Percentiles rank a stretch among this genome's conserved stretches.
These are phyloP conservation scores for Amaranthus tricolor DNA, from an alignment of 179 eudicot genomes.

Conservation along the genomic window DNA sequence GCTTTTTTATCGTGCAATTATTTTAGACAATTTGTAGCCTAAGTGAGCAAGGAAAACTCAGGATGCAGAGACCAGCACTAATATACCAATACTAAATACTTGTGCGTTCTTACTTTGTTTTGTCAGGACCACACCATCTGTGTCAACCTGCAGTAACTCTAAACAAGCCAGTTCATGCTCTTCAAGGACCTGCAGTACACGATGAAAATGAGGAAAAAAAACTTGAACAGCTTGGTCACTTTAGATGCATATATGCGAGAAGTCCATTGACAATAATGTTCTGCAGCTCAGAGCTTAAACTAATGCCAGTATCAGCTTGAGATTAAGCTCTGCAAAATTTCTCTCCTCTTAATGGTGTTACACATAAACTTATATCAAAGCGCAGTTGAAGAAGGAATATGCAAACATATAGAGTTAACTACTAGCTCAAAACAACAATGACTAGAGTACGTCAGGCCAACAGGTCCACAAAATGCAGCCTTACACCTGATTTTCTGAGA, in stretches of 20 bases:
- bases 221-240: too few species aligned
- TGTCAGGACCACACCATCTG: constrained; percentile 80
- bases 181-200: constrained; percentile 70
- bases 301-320: not conserved
- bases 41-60: not conserved
- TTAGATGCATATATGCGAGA: too few species aligned
- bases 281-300: too few species aligned
- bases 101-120: constrained; percentile 57
- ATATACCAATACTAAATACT: not conserved
- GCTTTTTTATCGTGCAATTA: too few species aligned
- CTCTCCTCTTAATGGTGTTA: not conserved
- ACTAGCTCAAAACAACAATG: not conserved
- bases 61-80: constrained; percentile 1
- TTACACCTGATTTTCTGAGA: constrained; percentile 1
- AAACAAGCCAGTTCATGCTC: constrained; percentile 73
- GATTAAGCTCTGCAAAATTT: not conserved
- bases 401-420: not conserved
- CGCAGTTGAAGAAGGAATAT: not conserved
- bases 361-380: not conserved
- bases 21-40: not conserved
- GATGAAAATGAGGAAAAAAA: not conserved
- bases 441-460: not conserved
- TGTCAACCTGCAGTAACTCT: constrained; percentile 77
- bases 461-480: not conserved
- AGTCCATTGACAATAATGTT: too few species aligned